Evolutionary conservation across 192 early-diverging fungal species (phyloP), one percentile per base, ranked within the genome.

Genomic region (Chytriomyces hyalinus): DNA sequence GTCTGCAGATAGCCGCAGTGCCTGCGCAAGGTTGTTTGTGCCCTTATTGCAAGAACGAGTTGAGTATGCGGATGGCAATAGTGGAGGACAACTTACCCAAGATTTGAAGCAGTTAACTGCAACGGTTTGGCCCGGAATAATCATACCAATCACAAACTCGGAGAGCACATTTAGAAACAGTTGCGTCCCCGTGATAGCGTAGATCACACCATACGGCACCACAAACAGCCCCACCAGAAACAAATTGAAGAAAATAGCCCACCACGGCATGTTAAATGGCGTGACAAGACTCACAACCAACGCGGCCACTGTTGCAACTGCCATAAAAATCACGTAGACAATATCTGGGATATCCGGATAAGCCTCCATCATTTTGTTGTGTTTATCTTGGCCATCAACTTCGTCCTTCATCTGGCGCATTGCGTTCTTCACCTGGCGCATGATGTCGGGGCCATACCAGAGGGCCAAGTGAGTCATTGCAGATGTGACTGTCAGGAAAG

Each of bases 51-150:
- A 92, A 70, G 91, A 92, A 17, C 91, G 90, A 83, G 94, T 95
- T 85, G 93, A 95, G 5, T 36, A 36, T 36, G 36, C 36, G 4
- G 36, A 36, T 4, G 36, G 36, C 36, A 36, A 36, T 3, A 3
- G 4, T 36, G 36, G 4, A 3, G 36, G 4, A 4, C 36, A 36
- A 36, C 36, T 36, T 36, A 36, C 91, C 91, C 46, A 89, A 15
- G 93, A 92, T 82, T 97, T 97, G 88, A 94, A 97, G 5, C 90
- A 88, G 46, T 93, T 90, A 63, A 94, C 93, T 73, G 90, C 91
- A 49, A 96, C 91, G 13, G 93, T 90, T 71, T 95, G 82, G 28
- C 95, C 95, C 6, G 94, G 92, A 60, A 91, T 82, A 6, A 92
- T 86, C 62, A 91, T 92, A 70, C 95, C 95, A 63, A 92, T 91